Conservation (phyloP, 2,329 filamentous ascomycete species). For the Pseudopyricularia cyperi region DNA sequence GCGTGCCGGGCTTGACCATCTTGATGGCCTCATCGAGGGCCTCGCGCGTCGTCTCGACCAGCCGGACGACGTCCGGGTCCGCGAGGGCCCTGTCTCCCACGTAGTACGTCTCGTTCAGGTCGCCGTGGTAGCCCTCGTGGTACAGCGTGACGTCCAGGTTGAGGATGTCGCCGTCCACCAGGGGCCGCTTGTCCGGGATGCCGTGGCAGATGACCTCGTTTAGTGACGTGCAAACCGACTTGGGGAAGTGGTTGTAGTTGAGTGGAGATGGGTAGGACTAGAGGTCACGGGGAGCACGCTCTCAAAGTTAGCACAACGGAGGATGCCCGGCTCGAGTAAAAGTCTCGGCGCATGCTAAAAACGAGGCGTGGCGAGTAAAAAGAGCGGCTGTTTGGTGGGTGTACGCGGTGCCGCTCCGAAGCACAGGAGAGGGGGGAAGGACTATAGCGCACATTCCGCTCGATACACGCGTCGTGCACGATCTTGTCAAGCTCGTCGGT, state of each 20-base stretch:
- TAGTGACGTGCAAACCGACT: slow-evolving; percentile 90
- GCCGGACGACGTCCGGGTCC: slow-evolving; percentile 75
- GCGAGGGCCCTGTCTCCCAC: slow-evolving; percentile 77
- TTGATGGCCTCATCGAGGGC: slow-evolving; percentile 85
- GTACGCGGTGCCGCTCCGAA: too few species aligned
- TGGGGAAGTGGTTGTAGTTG: slow-evolving; percentile 94
- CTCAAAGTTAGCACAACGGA: neutral
- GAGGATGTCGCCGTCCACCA: slow-evolving; percentile 87
- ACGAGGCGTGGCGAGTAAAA: neutral
- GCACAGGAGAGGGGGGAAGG: neutral
- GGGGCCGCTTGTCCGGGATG: slow-evolving; percentile 79
- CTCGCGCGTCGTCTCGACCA: slow-evolving; percentile 81
- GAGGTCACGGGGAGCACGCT: neutral
- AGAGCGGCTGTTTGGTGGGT: neutral
- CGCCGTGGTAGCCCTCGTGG: slow-evolving; percentile 88
- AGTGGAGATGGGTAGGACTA: slow-evolving; percentile 90
- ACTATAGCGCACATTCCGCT: slow-evolving; percentile 59
- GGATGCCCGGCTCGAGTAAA: neutral
- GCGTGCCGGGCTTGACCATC: slow-evolving; percentile 81
- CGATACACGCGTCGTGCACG: slow-evolving; percentile 87
- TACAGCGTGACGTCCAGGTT: slow-evolving; percentile 96
- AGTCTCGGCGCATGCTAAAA: neutral
- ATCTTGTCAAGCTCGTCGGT: slow-evolving; percentile 93
- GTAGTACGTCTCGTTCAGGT: slow-evolving; percentile 98
- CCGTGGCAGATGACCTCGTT: slow-evolving; percentile 99